phyloP scores from a whole-genome alignment of 805 yeast species.

The Candida morakotiae region DNA sequence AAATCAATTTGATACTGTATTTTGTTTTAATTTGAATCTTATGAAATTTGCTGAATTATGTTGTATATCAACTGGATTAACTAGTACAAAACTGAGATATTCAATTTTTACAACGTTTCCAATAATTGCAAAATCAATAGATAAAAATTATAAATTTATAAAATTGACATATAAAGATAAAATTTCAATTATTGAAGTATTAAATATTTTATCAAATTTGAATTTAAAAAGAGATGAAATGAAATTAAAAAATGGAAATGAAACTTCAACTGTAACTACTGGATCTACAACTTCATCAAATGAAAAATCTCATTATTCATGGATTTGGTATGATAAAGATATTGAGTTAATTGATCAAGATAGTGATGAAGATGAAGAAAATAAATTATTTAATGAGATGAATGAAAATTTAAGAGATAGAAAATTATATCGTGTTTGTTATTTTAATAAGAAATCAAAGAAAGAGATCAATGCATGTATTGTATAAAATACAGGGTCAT shows the following conservation, averaged over 20 bases:
- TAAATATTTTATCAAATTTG: conserved; percentile 12
- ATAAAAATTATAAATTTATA: conserved; percentile 17
- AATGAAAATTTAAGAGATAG: neutral
- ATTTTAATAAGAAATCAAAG: conserved; percentile 5
- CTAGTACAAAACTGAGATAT: conserved; percentile 22
- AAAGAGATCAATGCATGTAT: conserved; percentile 6
- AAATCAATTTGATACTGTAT: conserved; percentile 10
- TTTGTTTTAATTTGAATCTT: conserved; percentile 13
- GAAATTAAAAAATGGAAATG: neutral
- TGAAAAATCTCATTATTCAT: conserved; percentile 14
- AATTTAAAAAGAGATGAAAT: conserved; percentile 8
- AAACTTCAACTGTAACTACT: neutral
- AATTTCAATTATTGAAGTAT: conserved; percentile 15
- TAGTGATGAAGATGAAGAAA: conserved; percentile 13
- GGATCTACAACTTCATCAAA: neutral
- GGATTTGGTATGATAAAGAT: conserved; percentile 33
- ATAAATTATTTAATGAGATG: conserved; percentile 16
- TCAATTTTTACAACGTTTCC: conserved; percentile 15
- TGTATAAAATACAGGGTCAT: conserved; percentile 12
- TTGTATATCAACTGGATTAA: conserved; percentile 22
- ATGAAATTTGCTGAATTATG: conserved; percentile 18
- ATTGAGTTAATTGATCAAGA: conserved; percentile 16
- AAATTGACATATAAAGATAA: conserved; percentile 17
- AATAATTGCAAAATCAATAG: conserved; percentile 16
- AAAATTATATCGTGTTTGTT: conserved; percentile 4